These are phyloP conservation scores for Mycena belliarum DNA, from an alignment of 768 basidiomycete genomes.

Conservation along the genomic window DNA sequence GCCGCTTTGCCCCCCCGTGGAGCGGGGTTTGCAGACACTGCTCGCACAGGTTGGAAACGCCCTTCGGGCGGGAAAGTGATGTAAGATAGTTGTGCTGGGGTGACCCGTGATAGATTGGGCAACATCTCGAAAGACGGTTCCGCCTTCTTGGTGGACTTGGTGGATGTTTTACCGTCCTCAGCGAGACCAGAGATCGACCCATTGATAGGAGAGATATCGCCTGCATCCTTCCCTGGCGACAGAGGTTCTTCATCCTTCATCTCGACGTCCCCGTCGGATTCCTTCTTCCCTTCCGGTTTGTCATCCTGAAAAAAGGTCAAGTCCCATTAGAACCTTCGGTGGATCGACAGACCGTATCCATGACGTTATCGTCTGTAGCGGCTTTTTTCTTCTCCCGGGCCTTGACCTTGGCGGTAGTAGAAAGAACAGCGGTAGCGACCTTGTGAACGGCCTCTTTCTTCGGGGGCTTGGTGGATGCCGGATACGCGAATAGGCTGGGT, in stretches of 20 bases:
- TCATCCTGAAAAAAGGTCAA: slow-evolving; percentile 45
- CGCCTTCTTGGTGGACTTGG: slow-evolving; percentile 55
- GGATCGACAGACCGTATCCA: slow-evolving; percentile 69
- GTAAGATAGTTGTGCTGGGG: slow-evolving; percentile 83
- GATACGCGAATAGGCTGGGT: slow-evolving; percentile 93
- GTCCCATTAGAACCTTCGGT: neutral
- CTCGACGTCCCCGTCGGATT: slow-evolving; percentile 63
- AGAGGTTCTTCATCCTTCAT: slow-evolving; percentile 71
- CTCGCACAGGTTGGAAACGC: slow-evolving; percentile 88
- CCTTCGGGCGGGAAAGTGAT: slow-evolving; percentile 78
- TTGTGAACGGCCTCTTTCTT: slow-evolving; percentile 92
- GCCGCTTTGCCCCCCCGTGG: slow-evolving; percentile 35
- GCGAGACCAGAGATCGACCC: slow-evolving; percentile 53
- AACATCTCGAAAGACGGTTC: slow-evolving; percentile 79
- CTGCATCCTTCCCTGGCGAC: slow-evolving; percentile 42
- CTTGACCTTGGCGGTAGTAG: slow-evolving; percentile 96
- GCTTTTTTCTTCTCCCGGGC: slow-evolving; percentile 93
- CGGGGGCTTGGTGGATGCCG: slow-evolving; percentile 79
- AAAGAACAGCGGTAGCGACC: slow-evolving; percentile 92
- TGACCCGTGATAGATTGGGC: slow-evolving; percentile 90
- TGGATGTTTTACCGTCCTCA: slow-evolving; percentile 40
- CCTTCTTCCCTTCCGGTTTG: slow-evolving; percentile 53
- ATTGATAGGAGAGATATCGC: slow-evolving; percentile 58
- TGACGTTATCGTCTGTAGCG: slow-evolving; percentile 74
- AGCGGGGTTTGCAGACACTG: slow-evolving; percentile 56